Evolutionary conservation across 345 rosid species (phyloP).

Genomic region (Gossypium ekmanianum): DNA sequence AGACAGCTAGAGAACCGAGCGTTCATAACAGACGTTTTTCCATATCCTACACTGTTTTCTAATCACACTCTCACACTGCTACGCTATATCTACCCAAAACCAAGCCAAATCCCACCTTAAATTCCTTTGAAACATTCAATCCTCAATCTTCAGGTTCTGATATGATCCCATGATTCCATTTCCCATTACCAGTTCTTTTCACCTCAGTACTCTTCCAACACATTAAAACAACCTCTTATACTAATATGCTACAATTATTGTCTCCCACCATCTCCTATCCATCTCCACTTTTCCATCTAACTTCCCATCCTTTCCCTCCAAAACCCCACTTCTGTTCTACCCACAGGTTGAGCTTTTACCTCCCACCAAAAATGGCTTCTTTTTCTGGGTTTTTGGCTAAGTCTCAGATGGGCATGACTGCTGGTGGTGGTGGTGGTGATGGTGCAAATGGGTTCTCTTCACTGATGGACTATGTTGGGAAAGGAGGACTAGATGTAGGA

Average conservation of each 20-base stretch:
- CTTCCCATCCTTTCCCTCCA: constrained; percentile 28
- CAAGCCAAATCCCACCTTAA: background rate
- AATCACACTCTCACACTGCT: background rate
- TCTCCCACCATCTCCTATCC: constrained; percentile 13
- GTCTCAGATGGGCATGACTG: constrained; percentile 30
- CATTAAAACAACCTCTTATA: background rate
- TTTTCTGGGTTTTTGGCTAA: constrained; percentile 37
- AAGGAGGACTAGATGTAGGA: constrained; percentile 49
- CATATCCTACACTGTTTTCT: background rate
- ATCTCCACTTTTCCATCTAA: constrained; percentile 30
- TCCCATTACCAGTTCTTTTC: background rate
- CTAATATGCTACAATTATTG: constrained; percentile 7
- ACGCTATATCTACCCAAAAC: background rate
- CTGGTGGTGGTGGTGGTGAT: constrained; percentile 13
- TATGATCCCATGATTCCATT: background rate
- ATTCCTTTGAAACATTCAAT: background rate
- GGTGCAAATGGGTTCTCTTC: constrained; percentile 30
- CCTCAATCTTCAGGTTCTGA: background rate
- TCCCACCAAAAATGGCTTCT: constrained; percentile 51
- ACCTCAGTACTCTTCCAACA: background rate
- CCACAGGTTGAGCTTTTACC: constrained; percentile 2
- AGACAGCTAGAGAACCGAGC: background rate
- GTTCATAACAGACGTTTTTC: background rate
- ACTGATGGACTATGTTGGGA: constrained; percentile 52
- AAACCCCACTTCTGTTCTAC: constrained; percentile 13